Evolutionary conservation across 768 basidiomycete genomes (phyloP).

Genomic region (Phaeotremella fagi): DNA sequence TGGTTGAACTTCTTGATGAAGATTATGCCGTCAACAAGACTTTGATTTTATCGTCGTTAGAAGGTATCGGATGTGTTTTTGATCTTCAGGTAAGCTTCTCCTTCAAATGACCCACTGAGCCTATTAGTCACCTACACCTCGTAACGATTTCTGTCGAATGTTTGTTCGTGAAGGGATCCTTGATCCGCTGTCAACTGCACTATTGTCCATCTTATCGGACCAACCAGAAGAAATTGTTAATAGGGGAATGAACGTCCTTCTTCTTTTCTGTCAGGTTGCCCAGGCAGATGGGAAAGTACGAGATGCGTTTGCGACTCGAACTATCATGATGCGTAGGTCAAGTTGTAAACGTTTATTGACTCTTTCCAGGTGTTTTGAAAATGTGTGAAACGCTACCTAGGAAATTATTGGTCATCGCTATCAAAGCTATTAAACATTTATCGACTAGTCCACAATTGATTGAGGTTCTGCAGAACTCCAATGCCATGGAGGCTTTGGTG

Average conservation of each 20-base stretch:
- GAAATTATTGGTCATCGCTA: constrained; percentile 78
- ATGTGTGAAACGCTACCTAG: constrained; percentile 82
- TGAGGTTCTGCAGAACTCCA: constrained; percentile 92
- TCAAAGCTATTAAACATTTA: constrained; percentile 93
- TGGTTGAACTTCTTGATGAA: constrained; percentile 94
- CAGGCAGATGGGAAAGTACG: constrained; percentile 91
- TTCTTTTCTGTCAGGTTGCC: constrained; percentile 94
- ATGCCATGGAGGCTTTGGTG: constrained; percentile 86
- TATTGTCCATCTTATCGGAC: constrained; percentile 73
- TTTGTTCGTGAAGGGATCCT: constrained; percentile 92
- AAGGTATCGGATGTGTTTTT: constrained; percentile 91
- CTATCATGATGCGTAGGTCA: constrained; percentile 77
- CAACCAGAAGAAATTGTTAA: constrained; percentile 80
- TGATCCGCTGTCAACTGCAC: constrained; percentile 83
- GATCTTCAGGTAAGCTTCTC: constrained; percentile 56
- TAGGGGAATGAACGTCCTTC: constrained; percentile 81
- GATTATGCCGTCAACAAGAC: constrained; percentile 88
- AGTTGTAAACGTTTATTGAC: background rate
- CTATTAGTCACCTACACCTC: constrained; percentile 72
- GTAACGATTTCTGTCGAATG: constrained; percentile 98
- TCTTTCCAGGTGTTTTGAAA: constrained; percentile 66
- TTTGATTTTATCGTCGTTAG: constrained; percentile 85
- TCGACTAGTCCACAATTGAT: constrained; percentile 87
- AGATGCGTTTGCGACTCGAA: constrained; percentile 83
- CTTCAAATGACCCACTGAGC: background rate